phyloP scores from a whole-genome alignment of 2,329 filamentous ascomycete genomes.

The Hawksworthiomyces lignivorus region DNA sequence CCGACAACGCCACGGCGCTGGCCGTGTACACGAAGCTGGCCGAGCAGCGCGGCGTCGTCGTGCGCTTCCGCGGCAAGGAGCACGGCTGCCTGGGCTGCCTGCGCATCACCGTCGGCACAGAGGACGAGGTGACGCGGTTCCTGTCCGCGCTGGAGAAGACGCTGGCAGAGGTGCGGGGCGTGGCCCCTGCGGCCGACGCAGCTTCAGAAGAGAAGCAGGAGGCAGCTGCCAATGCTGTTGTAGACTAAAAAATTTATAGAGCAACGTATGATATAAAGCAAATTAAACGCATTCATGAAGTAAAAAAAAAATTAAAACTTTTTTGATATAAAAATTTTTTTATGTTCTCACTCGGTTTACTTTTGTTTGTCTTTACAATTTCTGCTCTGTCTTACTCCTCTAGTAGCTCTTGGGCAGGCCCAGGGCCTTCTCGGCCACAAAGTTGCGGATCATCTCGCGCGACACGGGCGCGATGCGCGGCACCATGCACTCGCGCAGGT shows the following conservation, averaged over 20 bases:
- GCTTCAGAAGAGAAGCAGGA: conserved; percentile 28
- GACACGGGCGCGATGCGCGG: conserved; percentile 58
- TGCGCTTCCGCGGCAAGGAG: conserved; percentile 90
- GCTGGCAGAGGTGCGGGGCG: conserved; percentile 37
- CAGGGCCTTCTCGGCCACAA: conserved; percentile 61
- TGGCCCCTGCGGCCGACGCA: neutral
- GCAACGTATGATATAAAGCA: no score
- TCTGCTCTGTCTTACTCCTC: no score
- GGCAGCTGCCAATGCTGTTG: conserved; percentile 26
- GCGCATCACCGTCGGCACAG: conserved; percentile 86
- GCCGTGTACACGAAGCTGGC: conserved; percentile 79
- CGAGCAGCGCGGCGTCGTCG: conserved; percentile 80
- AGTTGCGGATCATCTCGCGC: conserved; percentile 70
- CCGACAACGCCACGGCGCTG: conserved; percentile 71
- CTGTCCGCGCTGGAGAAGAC: conserved; percentile 55
- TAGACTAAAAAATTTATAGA: conserved; percentile 26
- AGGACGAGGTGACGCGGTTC: conserved; percentile 74
- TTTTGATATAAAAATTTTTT: no score
- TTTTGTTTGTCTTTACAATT: no score
- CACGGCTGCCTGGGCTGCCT: conserved; percentile 81
- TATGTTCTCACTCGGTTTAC: neutral
- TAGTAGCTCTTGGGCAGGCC: conserved; percentile 60
- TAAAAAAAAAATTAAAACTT: neutral
- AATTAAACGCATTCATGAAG: no score
- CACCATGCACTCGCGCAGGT: conserved; percentile 56